Evolutionary conservation across 768 basidiomycete genomes (phyloP).

Genomic region (Leccinum subgranulosum): DNA sequence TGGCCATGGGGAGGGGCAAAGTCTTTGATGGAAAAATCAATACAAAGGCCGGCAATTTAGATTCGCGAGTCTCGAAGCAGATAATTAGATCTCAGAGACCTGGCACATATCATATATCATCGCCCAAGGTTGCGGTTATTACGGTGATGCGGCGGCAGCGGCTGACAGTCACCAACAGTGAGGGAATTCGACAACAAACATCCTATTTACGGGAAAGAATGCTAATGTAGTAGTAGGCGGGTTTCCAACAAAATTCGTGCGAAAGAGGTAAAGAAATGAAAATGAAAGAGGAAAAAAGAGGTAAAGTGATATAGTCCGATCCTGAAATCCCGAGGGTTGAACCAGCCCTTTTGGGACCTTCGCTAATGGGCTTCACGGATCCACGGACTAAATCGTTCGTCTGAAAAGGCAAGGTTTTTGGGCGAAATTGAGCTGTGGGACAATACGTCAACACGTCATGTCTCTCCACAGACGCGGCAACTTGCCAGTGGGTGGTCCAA

Average conservation of each 20-base stretch:
- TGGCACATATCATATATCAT: constrained; percentile 1
- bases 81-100: constrained; percentile 18
- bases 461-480: constrained; percentile 20
- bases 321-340: constrained; percentile 9
- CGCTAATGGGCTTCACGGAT: constrained; percentile 12
- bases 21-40: constrained; percentile 15
- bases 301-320: constrained; percentile 12
- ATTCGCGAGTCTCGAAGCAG: constrained; percentile 13
- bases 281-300: constrained; percentile 6
- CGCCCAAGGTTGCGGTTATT: constrained; percentile 4
- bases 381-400: constrained; percentile 4
- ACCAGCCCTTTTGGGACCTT: constrained; percentile 8
- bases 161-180: constrained; percentile 10
- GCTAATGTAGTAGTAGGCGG: constrained; percentile 10
- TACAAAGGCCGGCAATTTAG: constrained; percentile 15
- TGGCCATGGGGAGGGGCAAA: constrained; percentile 1
- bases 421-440: constrained; percentile 5
- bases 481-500: constrained; percentile 1
- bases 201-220: constrained; percentile 15
- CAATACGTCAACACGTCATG: constrained; percentile 26
- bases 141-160: constrained; percentile 15
- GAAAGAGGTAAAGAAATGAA: background rate
- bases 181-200: constrained; percentile 13
- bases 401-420: constrained; percentile 10
- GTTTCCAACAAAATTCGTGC: constrained; percentile 14